These are phyloP conservation scores for Phlebopus sp. DNA, from an alignment of 1,284 basidiomycete genomes.

Conservation along the genomic window DNA sequence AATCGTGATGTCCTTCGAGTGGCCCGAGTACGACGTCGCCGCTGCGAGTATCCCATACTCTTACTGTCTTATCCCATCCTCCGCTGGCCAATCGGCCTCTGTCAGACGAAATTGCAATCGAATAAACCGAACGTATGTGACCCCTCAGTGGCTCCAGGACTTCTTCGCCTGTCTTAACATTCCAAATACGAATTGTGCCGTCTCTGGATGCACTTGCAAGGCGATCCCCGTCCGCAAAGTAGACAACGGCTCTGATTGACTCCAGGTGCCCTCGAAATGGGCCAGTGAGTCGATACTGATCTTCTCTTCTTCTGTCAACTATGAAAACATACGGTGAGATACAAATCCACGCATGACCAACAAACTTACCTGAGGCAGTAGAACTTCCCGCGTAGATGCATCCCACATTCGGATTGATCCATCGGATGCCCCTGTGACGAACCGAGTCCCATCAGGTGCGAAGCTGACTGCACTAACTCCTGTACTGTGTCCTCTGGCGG, in stretches of 20 bases:
- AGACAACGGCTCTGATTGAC: constrained; percentile 50
- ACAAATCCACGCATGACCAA: not conserved
- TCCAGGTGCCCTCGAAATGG: not conserved
- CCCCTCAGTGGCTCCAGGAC: not conserved
- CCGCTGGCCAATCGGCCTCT: constrained; percentile 25
- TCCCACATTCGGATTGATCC: not conserved
- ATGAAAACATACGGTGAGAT: not conserved
- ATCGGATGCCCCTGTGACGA: constrained; percentile 5
- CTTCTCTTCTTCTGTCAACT: too few relatives aligned
- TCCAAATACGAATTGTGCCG: constrained; percentile 63
- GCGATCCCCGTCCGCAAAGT: constrained; percentile 57
- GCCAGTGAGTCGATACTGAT: not conserved
- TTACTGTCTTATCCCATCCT: not conserved
- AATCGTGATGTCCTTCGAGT: not conserved
- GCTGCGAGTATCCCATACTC: not conserved
- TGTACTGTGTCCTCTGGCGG: too few relatives aligned
- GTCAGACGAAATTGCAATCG: constrained; percentile 58
- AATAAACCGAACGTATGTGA: constrained; percentile 32
- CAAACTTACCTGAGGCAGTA: not conserved
- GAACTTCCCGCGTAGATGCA: too few relatives aligned
- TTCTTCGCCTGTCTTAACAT: constrained; percentile 35
- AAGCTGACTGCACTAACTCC: too few relatives aligned
- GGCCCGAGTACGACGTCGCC: not conserved
- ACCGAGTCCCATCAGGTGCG: too few relatives aligned
- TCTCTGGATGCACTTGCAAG: constrained; percentile 62